Evolutionary conservation across 2,329 filamentous ascomycete species (phyloP).

Genomic region (Aspergillus viridinutans): DNA sequence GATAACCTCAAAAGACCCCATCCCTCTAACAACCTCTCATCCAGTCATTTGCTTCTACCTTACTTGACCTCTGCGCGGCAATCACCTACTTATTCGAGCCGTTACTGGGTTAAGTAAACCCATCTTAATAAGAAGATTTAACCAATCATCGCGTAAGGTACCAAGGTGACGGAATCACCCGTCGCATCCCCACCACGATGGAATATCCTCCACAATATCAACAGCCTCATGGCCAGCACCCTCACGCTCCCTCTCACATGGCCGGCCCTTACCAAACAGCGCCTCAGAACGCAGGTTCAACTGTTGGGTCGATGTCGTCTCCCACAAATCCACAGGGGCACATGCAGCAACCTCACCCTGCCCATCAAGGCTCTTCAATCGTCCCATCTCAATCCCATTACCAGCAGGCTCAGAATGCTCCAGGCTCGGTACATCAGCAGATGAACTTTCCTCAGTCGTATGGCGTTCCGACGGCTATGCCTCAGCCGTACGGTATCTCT

Average conservation of each 20-base stretch:
- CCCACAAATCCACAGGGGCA: conserved; percentile 67
- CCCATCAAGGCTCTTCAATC: conserved; percentile 72
- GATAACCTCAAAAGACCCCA: conserved; percentile 20
- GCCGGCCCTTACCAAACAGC: conserved; percentile 61
- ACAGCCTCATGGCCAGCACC: conserved; percentile 59
- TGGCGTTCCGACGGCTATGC: conserved; percentile 69
- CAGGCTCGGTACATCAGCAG: conserved; percentile 59
- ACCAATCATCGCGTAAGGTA: conserved; percentile 16
- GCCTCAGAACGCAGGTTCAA: conserved; percentile 46
- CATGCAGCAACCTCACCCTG: conserved; percentile 54
- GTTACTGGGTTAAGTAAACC: conserved; percentile 17
- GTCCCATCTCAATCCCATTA: conserved; percentile 71
- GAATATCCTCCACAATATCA: conserved; percentile 72
- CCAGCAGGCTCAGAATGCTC: conserved; percentile 58
- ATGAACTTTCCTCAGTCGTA: conserved; percentile 80
- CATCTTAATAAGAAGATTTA: conserved; percentile 13
- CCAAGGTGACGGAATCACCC: conserved; percentile 24
- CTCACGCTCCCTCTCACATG: conserved; percentile 56
- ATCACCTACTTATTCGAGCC: conserved; percentile 11
- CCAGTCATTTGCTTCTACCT: conserved; percentile 11
- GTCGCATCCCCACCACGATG: conserved; percentile 51
- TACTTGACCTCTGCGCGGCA: conserved; percentile 13
- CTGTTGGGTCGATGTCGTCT: conserved; percentile 60
- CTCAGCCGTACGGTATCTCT: conserved; percentile 69
- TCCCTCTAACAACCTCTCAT: conserved; percentile 21